Percentiles rank a stretch among this genome's conserved stretches.
Conservation (phyloP, 805 yeast genomes). For the Hanseniaspora occidentalis region DNA sequence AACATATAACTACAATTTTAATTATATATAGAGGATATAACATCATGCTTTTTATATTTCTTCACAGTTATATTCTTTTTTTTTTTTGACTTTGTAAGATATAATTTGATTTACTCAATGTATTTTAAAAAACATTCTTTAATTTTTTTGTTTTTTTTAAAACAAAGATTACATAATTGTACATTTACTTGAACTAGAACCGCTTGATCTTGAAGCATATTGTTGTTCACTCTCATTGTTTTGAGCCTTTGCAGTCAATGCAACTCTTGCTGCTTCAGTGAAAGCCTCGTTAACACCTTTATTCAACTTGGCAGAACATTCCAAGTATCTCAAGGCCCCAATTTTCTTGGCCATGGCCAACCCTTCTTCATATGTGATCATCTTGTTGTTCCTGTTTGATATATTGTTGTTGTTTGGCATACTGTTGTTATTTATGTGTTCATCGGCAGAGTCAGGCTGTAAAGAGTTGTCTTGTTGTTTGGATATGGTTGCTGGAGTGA, state of each 20-base stretch:
- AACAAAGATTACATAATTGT: slow-evolving; percentile 26
- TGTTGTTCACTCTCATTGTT: slow-evolving; percentile 36
- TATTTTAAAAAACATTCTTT: not conserved
- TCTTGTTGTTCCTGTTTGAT: slow-evolving; percentile 29
- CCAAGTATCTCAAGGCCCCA: slow-evolving; percentile 89
- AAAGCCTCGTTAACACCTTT: slow-evolving; percentile 99
- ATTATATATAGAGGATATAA: not conserved
- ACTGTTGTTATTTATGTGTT: slow-evolving; percentile 15
- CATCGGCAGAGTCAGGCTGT: slow-evolving; percentile 10
- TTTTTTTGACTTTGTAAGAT: too few species aligned
- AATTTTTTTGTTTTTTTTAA: not conserved
- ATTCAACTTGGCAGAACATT: slow-evolving; percentile 92
- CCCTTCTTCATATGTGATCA: slow-evolving; percentile 88
- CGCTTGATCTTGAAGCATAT: not conserved
- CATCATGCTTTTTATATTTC: not conserved
- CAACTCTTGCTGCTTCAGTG: slow-evolving; percentile 97
- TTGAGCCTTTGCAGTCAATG: slow-evolving; percentile 77
- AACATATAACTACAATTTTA: not conserved
- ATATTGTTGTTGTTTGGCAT: slow-evolving; percentile 17
- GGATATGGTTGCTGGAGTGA: slow-evolving; percentile 18
- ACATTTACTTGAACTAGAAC: slow-evolving; percentile 21
- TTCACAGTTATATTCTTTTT: not conserved
- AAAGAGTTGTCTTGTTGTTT: slow-evolving; percentile 13
- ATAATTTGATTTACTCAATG: not conserved
- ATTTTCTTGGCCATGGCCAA: slow-evolving; percentile 82